These are phyloP conservation scores for Papiliotrema flavescens DNA, from an alignment of 1,284 basidiomycete species.

Conservation along the genomic window DNA sequence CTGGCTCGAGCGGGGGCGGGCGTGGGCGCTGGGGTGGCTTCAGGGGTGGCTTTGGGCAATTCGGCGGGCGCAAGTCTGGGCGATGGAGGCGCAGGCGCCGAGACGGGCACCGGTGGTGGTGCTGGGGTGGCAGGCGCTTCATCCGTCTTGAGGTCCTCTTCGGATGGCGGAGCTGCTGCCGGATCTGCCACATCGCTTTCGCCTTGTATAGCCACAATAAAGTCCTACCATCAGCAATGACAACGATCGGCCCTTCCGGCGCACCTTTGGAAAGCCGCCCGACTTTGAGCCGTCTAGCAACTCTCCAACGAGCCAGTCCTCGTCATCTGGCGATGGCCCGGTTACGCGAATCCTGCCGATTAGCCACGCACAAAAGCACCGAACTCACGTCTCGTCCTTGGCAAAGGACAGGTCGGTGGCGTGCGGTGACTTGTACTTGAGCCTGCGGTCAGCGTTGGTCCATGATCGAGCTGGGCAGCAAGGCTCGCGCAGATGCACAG, in stretches of 20 bases:
- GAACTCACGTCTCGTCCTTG: slow-evolving; percentile 47
- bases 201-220: slow-evolving; percentile 32
- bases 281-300: slow-evolving; percentile 40
- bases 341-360: slow-evolving; percentile 43
- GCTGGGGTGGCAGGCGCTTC: slow-evolving; percentile 4
- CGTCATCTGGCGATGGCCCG: slow-evolving; percentile 44
- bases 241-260: too few species aligned
- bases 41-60: slow-evolving; percentile 36
- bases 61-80: slow-evolving; percentile 18
- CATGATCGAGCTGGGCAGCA: too few species aligned
- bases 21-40: slow-evolving; percentile 47
- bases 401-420: slow-evolving; percentile 48
- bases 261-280: slow-evolving; percentile 48
- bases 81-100: slow-evolving; percentile 22
- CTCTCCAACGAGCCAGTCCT: slow-evolving; percentile 49
- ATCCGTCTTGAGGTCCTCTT: background rate
- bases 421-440: slow-evolving; percentile 50
- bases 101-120: slow-evolving; percentile 7
- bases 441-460: slow-evolving; percentile 16
- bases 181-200: slow-evolving; percentile 7
- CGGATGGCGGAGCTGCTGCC: background rate
- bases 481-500: background rate
- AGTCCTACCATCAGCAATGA: slow-evolving; percentile 38
- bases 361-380: background rate
- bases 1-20: slow-evolving; percentile 8